Evolutionary conservation across 495 filamentous ascomycete species (phyloP), one percentile per base, ranked within the genome.

Genomic region (Aspergillus heteromorphus): DNA sequence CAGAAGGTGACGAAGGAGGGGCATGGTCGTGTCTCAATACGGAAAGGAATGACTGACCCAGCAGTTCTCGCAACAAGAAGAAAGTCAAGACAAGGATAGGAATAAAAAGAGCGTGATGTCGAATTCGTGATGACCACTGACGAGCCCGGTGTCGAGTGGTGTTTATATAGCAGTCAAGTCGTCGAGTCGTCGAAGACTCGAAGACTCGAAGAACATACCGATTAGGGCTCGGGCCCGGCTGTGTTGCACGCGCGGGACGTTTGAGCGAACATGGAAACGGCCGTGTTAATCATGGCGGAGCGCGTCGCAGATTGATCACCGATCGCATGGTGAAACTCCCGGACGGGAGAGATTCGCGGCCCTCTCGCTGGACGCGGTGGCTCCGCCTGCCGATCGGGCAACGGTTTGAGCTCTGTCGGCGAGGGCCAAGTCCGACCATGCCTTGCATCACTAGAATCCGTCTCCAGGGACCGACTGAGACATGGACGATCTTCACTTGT

Each of bases 1-100:
- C 21, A 66, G 18, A 11, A 69, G 43, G 16, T 62, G 57, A 54
- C 49, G 59, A 31, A 61, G 43, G 25, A 61, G 36, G 16, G 59
- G 49, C 62, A 70, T 70, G 16, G 17, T 54, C 5, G 10, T n/a
- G n/a, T n/a, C n/a, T n/a, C n/a, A n/a, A 38, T 16, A 30, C 53
- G n/a, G 27, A 49, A 40, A 18, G 1, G 48, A 55, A 40, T 49
- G 45, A 49, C 53, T 60, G 45, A 54, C 54, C 60, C 60, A 59
- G 60, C 51, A 59, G 57, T 49, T 52, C 47, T 36, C 42, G 45
- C 29, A 41, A 45, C 56, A 50, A 47, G 48, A 58, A 60, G 43
- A 43, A 51, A 54, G 16, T 42, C 42, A 53, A 21, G 21, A 1
- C 16, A 29, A 40, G 16, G 19, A 14, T 16, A 40, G 38, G 20